Evolutionary conservation across 805 yeast species (phyloP).

Genomic region (Yarrowia sp.): DNA sequence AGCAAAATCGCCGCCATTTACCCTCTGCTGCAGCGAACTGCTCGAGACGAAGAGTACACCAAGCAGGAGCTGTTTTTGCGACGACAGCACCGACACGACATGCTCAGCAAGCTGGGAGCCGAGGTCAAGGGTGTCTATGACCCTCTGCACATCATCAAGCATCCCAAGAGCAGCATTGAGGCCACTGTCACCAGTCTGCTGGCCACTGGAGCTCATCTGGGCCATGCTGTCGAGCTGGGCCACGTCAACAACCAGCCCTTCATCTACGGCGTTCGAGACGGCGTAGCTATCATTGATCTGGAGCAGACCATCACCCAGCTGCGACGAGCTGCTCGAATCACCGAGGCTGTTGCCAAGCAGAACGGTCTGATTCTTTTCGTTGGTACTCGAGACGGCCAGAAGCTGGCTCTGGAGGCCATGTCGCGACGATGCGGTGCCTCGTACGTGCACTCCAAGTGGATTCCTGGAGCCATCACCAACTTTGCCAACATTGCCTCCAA

Average conservation of each 20-base stretch:
- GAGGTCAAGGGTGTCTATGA: constrained; percentile 57
- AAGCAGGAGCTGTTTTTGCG: constrained; percentile 74
- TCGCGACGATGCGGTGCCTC: constrained; percentile 75
- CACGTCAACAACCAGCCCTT: constrained; percentile 81
- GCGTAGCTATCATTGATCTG: constrained; percentile 85
- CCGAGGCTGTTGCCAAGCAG: constrained; percentile 71
- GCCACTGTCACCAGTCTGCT: constrained; percentile 65
- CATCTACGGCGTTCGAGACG: constrained; percentile 83
- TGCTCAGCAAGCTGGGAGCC: constrained; percentile 62
- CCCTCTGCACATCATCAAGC: constrained; percentile 62
- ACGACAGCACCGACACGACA: constrained; percentile 57
- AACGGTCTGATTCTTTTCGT: constrained; percentile 85
- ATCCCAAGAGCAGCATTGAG: constrained; percentile 56
- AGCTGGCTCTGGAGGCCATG: constrained; percentile 69
- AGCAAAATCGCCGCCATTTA: constrained; percentile 35
- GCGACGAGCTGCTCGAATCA: constrained; percentile 80
- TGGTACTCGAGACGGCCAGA: constrained; percentile 79
- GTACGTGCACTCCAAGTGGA: constrained; percentile 83
- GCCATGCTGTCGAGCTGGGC: constrained; percentile 70
- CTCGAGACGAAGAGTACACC: constrained; percentile 63
- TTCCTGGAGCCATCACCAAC: constrained; percentile 92
- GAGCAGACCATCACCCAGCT: constrained; percentile 75
- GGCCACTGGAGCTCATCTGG: constrained; percentile 93
- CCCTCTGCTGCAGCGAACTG: constrained; percentile 64
- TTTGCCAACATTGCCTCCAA: constrained; percentile 58